These are phyloP conservation scores for Alternaria brassicicola DNA, from an alignment of 2,329 filamentous ascomycete species.

Conservation along the genomic window DNA sequence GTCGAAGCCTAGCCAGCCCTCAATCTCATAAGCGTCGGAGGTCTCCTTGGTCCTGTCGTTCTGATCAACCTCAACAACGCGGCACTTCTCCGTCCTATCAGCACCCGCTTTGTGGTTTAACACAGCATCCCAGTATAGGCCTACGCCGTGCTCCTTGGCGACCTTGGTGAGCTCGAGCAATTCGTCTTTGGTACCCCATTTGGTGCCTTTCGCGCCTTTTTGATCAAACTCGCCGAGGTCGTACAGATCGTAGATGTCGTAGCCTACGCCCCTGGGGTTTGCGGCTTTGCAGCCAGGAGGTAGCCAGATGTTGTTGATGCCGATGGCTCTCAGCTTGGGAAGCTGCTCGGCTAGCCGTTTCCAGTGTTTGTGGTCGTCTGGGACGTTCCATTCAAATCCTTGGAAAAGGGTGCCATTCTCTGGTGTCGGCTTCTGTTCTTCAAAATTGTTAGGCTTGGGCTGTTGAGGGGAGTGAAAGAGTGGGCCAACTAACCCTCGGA, in stretches of 20 bases:
- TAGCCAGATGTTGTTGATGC: constrained; percentile 64
- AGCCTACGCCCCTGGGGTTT: constrained; percentile 66
- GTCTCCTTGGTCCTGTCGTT: constrained; percentile 62
- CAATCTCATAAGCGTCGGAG: constrained; percentile 65
- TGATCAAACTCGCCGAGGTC: constrained; percentile 76
- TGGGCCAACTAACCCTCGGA: constrained; percentile 32
- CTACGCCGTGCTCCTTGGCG: constrained; percentile 61
- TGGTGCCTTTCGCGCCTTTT: constrained; percentile 67
- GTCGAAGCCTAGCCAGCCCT: constrained; percentile 71
- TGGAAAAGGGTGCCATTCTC: constrained; percentile 64
- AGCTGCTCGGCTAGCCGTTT: constrained; percentile 60
- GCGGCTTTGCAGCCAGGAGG: constrained; percentile 74
- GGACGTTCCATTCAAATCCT: constrained; percentile 75
- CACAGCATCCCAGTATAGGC: constrained; percentile 72
- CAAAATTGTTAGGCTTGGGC: constrained; percentile 9
- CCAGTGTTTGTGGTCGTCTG: constrained; percentile 66
- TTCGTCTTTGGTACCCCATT: constrained; percentile 72
- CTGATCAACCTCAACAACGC: constrained; percentile 68
- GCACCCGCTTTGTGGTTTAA: constrained; percentile 75
- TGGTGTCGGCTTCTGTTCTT: constrained; percentile 41
- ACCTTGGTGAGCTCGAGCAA: constrained; percentile 59
- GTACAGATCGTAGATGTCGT: constrained; percentile 69
- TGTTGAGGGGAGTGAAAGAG: background rate
- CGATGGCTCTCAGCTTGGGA: constrained; percentile 62
- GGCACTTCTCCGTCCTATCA: constrained; percentile 67